Evolutionary conservation across 345 rosid species (phyloP).

Genomic region (Limnanthes douglasii): DNA sequence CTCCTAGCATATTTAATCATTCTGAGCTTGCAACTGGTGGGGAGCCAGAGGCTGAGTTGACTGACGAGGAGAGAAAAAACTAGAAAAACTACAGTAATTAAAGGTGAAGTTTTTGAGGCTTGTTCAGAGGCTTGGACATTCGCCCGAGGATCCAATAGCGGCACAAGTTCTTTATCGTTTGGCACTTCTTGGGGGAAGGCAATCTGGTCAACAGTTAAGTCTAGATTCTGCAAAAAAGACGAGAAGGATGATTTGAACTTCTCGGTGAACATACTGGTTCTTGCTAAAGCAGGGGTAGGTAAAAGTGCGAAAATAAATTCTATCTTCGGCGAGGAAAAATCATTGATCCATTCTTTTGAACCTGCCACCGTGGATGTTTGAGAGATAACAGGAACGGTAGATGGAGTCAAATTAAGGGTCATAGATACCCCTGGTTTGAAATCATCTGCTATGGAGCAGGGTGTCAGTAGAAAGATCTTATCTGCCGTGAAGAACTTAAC

Average conservation of each 20-base stretch:
- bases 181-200: constrained; percentile 69
- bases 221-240: constrained; percentile 65
- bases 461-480: constrained; percentile 41
- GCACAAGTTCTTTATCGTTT: constrained; percentile 75
- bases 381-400: constrained; percentile 51
- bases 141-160: constrained; percentile 67
- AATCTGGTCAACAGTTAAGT: constrained; percentile 45
- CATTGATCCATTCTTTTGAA: constrained; percentile 59
- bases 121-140: constrained; percentile 59
- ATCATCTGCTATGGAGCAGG: constrained; percentile 74
- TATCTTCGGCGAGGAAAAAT: constrained; percentile 61
- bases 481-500: constrained; percentile 49
- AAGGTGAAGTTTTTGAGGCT: constrained; percentile 84
- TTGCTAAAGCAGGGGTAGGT: constrained; percentile 91
- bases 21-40: constrained; percentile 23
- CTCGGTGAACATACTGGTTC: constrained; percentile 66
- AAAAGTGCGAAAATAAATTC: constrained; percentile 93
- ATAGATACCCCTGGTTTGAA: constrained; percentile 78
- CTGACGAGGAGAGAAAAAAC: constrained; percentile 74
- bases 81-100: constrained; percentile 60
- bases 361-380: constrained; percentile 54
- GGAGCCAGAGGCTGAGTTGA: constrained; percentile 46
- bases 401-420: constrained; percentile 53
- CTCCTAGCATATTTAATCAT: constrained; percentile 34
- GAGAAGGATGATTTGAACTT: constrained; percentile 43